Percentiles rank a stretch among this genome's conserved stretches.
Evolutionary conservation across 208 protist genomes (phyloP).

Genomic region (Phytomonas francai): DNA sequence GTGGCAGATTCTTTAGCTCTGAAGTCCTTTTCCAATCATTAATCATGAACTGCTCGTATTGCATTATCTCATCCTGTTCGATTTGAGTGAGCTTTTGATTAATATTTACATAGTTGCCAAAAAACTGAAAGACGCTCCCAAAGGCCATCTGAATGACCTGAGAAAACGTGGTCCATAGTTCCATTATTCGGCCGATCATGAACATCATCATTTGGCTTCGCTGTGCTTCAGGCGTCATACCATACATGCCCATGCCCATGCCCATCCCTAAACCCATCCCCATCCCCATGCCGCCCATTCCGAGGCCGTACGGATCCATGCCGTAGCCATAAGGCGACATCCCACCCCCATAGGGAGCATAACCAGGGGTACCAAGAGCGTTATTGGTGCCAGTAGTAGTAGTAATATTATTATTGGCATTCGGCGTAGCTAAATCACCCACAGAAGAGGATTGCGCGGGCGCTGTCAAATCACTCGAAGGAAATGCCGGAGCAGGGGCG

Average conservation of each 20-base stretch:
- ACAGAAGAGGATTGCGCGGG: not conserved
- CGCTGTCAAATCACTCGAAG: not conserved
- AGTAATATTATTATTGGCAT: not conserved
- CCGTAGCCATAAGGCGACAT: conserved; percentile 17
- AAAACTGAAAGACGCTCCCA: conserved; percentile 73
- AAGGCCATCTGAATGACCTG: conserved; percentile 81
- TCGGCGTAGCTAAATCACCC: not conserved
- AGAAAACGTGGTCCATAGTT: conserved; percentile 82
- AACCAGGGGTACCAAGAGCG: conserved; percentile 13
- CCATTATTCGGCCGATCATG: conserved; percentile 74
- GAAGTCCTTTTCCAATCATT: conserved; percentile 24
- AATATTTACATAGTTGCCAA: conserved; percentile 74
- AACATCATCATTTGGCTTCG: conserved; percentile 87
- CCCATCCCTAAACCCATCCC: conserved; percentile 36
- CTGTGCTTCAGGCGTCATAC: conserved; percentile 79
- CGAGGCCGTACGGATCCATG: conserved; percentile 24
- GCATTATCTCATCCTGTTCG: conserved; percentile 38
- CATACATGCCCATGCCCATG: conserved; percentile 51
- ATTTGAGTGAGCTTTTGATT: conserved; percentile 47
- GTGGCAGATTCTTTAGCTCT: conserved; percentile 30
- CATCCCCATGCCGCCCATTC: conserved; percentile 27
- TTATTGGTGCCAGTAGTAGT: conserved; percentile 9
- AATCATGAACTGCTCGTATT: conserved; percentile 38
- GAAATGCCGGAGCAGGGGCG: not conserved
- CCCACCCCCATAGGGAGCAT: conserved; percentile 17